Conservation (phyloP, 805 yeast genomes). For the Candida boleticola region DNA sequence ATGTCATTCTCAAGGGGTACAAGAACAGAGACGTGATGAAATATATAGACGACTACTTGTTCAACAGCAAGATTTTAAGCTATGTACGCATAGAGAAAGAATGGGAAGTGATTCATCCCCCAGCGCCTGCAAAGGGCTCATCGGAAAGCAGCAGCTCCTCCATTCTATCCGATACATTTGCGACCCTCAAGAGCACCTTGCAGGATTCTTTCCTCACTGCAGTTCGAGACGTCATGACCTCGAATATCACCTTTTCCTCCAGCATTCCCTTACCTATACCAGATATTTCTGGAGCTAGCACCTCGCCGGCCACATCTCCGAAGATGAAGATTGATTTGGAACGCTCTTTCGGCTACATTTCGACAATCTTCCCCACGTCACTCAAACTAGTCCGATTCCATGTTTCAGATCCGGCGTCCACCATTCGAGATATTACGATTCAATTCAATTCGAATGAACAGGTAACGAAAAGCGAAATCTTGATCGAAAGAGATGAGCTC, state of each 20-base stretch:
- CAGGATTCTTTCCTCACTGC: slow-evolving; percentile 17
- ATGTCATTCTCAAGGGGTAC: slow-evolving; percentile 8
- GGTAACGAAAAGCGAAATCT: slow-evolving; percentile 4
- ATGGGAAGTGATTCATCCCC: background rate
- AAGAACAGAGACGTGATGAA: slow-evolving; percentile 21
- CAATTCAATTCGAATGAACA: background rate
- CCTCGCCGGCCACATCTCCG: too few species aligned
- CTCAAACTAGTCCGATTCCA: background rate
- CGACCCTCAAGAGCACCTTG: background rate
- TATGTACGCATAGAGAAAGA: slow-evolving; percentile 17
- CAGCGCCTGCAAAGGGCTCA: background rate
- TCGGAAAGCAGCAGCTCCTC: background rate
- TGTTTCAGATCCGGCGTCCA: background rate
- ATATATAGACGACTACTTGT: slow-evolving; percentile 22
- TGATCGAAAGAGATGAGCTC: slow-evolving; percentile 1
- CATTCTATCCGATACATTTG: background rate
- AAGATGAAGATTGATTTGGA: too few species aligned
- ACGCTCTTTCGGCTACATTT: too few species aligned
- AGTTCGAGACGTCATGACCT: slow-evolving; percentile 26
- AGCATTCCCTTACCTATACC: slow-evolving; percentile 8
- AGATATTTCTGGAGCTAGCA: too few species aligned
- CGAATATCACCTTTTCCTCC: slow-evolving; percentile 13
- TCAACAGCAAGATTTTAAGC: slow-evolving; percentile 15
- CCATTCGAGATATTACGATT: background rate
- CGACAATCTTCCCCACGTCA: too few species aligned